These are phyloP conservation scores for Penicillium oxalicum DNA, from an alignment of 2,329 filamentous ascomycete species.

Conservation along the genomic window DNA sequence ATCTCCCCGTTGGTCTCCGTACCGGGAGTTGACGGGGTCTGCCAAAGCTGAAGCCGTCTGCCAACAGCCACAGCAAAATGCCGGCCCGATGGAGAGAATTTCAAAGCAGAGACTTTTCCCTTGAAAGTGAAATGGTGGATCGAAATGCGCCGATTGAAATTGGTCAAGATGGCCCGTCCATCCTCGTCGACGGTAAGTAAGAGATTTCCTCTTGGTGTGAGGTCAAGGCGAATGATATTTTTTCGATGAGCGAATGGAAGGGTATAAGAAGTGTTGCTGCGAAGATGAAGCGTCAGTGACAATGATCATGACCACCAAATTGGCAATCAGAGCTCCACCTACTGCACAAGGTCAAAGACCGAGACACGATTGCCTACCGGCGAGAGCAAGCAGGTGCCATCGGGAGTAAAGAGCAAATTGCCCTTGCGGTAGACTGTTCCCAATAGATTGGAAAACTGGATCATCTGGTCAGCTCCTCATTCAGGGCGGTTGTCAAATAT, in stretches of 20 bases:
- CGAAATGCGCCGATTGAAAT: constrained; percentile 75
- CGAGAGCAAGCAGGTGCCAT: constrained; percentile 91
- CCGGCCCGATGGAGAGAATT: constrained; percentile 84
- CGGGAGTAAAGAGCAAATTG: constrained; percentile 91
- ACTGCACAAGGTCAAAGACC: constrained; percentile 95
- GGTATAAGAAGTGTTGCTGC: constrained; percentile 45
- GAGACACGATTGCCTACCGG: constrained; percentile 94
- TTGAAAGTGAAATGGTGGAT: constrained; percentile 97
- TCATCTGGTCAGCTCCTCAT: not conserved
- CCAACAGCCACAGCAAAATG: constrained; percentile 88
- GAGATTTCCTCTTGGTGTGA: constrained; percentile 85
- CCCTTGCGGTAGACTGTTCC: constrained; percentile 98
- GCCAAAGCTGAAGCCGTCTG: constrained; percentile 88
- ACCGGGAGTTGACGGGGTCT: constrained; percentile 84
- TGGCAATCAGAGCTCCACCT: constrained; percentile 20
- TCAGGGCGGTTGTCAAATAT: not conserved
- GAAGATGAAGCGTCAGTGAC: not conserved
- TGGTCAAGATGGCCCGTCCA: constrained; percentile 87
- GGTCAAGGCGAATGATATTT: constrained; percentile 81
- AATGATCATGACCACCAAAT: not conserved
- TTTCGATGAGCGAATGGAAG: constrained; percentile 77
- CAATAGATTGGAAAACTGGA: constrained; percentile 91
- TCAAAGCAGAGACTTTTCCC: constrained; percentile 70
- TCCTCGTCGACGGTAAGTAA: constrained; percentile 91
- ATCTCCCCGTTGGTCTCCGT: constrained; percentile 71